Conservation (phyloP, 768 basidiomycete species). For the Podaxis pistillaris region DNA sequence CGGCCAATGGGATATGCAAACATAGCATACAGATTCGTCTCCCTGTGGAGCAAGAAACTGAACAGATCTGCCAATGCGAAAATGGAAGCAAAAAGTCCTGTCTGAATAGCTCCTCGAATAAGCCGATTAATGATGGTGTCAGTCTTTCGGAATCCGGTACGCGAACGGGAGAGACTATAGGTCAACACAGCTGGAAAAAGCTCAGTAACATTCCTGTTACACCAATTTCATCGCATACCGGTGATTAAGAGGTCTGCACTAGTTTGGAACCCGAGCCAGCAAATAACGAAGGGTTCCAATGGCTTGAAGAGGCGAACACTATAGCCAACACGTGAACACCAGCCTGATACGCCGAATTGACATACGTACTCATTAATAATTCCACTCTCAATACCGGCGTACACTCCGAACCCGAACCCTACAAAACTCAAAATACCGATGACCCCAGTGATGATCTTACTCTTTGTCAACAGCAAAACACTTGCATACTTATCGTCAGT, state of each 20-base stretch:
- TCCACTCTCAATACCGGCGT: constrained; percentile 35
- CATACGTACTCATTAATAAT: constrained; percentile 34
- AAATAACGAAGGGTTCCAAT: constrained; percentile 34
- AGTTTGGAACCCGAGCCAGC: constrained; percentile 44
- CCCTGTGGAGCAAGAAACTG: constrained; percentile 27
- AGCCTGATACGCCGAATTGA: neutral
- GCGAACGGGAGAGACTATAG: constrained; percentile 33
- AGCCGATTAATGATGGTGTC: constrained; percentile 45
- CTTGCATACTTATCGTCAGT: constrained; percentile 15
- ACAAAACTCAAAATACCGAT: constrained; percentile 17
- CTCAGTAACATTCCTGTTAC: neutral
- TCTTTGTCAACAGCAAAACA: constrained; percentile 24
- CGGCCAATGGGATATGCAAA: constrained; percentile 27
- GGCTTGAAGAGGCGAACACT: constrained; percentile 36
- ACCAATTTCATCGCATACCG: constrained; percentile 24
- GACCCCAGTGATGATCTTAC: constrained; percentile 20
- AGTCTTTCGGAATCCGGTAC: constrained; percentile 45
- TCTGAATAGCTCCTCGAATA: constrained; percentile 48
- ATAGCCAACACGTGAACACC: neutral
- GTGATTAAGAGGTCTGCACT: constrained; percentile 40
- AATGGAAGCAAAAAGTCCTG: constrained; percentile 43
- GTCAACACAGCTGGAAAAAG: constrained; percentile 17
- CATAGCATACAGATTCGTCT: constrained; percentile 26
- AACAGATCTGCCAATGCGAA: constrained; percentile 46
- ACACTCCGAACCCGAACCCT: constrained; percentile 39